Conservation (phyloP, 176 grass and related monocot genomes). For the Guadua angustifolia region DNA sequence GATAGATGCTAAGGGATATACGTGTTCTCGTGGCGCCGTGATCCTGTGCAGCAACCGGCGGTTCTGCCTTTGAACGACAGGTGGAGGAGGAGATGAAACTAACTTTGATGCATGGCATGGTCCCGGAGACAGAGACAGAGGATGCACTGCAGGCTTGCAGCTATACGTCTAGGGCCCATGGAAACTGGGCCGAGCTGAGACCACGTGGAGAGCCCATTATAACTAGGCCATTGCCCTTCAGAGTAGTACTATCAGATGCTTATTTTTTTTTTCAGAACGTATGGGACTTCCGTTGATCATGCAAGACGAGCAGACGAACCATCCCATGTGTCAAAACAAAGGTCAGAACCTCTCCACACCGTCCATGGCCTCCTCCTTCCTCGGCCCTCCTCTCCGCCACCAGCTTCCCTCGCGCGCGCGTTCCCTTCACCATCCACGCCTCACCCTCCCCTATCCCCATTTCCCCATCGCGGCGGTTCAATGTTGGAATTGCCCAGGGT, state of each 20-base stretch:
- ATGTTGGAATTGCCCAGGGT: too few species aligned
- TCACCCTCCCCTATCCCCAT: neutral
- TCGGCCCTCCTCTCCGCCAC: conserved; percentile 38
- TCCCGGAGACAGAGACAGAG: too few species aligned
- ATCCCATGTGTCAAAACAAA: neutral
- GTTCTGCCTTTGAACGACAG: neutral
- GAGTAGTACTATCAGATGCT: neutral
- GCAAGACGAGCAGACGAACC: neutral
- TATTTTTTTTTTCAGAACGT: too few species aligned
- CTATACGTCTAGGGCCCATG: neutral
- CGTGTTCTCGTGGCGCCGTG: too few species aligned
- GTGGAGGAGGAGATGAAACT: neutral
- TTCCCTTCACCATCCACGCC: conserved; percentile 28
- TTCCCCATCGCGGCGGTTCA: neutral
- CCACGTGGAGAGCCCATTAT: neutral
- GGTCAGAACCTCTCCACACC: conserved; percentile 26
- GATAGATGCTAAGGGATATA: too few species aligned
- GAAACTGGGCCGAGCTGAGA: neutral
- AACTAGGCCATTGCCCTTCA: neutral
- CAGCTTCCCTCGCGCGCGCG: conserved; percentile 37
- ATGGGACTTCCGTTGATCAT: neutral
- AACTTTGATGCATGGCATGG: neutral
- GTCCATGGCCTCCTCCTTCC: conserved; percentile 39
- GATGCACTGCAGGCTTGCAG: neutral
- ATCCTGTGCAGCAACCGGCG: neutral